Conservation (phyloP, 495 filamentous ascomycete species). For the Darksidea phi region DNA sequence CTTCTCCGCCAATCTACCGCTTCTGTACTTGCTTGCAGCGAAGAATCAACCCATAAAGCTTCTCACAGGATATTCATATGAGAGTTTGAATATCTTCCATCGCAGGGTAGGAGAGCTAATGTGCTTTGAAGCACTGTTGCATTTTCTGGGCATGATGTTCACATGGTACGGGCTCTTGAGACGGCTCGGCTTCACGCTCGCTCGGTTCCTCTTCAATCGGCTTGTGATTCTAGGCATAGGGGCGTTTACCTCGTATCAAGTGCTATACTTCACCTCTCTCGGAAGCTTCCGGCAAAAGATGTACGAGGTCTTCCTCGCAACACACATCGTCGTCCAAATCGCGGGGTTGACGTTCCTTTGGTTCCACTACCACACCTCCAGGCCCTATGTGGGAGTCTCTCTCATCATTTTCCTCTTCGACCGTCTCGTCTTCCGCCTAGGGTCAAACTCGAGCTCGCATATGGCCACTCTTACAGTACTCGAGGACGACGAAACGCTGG, state of each 20-base stretch:
- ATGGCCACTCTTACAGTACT: slow-evolving; percentile 51
- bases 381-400: slow-evolving; percentile 46
- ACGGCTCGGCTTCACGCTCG: slow-evolving; percentile 45
- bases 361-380: slow-evolving; percentile 50
- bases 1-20: slow-evolving; percentile 59
- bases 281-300: slow-evolving; percentile 51
- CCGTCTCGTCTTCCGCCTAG: slow-evolving; percentile 55
- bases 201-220: slow-evolving; percentile 42
- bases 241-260: slow-evolving; percentile 52
- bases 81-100: slow-evolving; percentile 63
- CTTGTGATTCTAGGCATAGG: slow-evolving; percentile 50
- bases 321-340: slow-evolving; percentile 56
- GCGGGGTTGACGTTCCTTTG: slow-evolving; percentile 54
- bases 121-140: slow-evolving; percentile 49
- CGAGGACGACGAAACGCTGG: slow-evolving; percentile 52
- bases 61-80: slow-evolving; percentile 62
- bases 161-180: slow-evolving; percentile 50
- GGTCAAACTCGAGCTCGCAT: slow-evolving; percentile 46
- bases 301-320: slow-evolving; percentile 60
- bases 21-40: slow-evolving; percentile 60
- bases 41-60: slow-evolving; percentile 62
- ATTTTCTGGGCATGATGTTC: slow-evolving; percentile 49
- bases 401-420: slow-evolving; percentile 58
- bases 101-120: slow-evolving; percentile 52
- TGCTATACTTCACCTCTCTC: slow-evolving; percentile 53